A percentile compares a stretch with the other conserved stretches of the same genome.
phyloP scores from a whole-genome alignment of 139 green algal genomes.

The Microglena sp. region DNA sequence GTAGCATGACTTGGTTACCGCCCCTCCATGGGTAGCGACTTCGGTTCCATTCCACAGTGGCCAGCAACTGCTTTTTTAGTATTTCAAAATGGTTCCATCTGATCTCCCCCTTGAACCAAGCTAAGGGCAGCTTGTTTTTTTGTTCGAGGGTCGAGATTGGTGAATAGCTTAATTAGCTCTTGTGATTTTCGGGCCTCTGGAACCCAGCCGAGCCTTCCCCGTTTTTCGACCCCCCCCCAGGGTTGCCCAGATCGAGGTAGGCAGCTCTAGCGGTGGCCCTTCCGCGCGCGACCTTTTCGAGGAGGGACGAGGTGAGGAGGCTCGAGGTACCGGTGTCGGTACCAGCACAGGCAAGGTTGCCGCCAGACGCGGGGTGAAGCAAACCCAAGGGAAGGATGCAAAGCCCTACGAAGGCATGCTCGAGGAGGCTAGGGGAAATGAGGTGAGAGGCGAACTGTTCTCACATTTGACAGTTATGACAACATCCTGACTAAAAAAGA shows the following conservation, averaged over 20 bases:
- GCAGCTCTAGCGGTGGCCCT: conserved; percentile 27
- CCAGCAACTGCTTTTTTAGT: too few relatives aligned
- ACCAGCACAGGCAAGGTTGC: neutral
- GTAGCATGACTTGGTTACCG: too few relatives aligned
- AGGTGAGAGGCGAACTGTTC: neutral
- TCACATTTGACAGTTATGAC: neutral
- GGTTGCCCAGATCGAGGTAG: conserved; percentile 38
- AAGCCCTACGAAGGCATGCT: neutral
- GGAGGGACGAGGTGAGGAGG: conserved; percentile 45
- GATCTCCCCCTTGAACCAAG: too few relatives aligned
- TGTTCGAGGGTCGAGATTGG: neutral
- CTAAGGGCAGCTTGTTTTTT: neutral
- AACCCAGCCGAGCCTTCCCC: neutral
- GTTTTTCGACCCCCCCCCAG: neutral
- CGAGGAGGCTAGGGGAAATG: conserved; percentile 7
- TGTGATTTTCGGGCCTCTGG: neutral
- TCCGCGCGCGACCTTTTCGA: conserved; percentile 73
- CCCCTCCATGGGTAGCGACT: too few relatives aligned
- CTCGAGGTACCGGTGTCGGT: too few relatives aligned
- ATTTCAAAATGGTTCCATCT: too few relatives aligned
- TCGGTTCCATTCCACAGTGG: too few relatives aligned
- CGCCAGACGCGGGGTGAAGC: neutral
- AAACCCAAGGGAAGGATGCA: too few relatives aligned
- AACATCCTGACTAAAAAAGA: too few relatives aligned
- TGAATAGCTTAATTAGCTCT: neutral